Percentiles rank a stretch among this genome's conserved stretches.
phyloP scores from a whole-genome alignment of 305 asterid species.

The Plantago coronopus region DNA sequence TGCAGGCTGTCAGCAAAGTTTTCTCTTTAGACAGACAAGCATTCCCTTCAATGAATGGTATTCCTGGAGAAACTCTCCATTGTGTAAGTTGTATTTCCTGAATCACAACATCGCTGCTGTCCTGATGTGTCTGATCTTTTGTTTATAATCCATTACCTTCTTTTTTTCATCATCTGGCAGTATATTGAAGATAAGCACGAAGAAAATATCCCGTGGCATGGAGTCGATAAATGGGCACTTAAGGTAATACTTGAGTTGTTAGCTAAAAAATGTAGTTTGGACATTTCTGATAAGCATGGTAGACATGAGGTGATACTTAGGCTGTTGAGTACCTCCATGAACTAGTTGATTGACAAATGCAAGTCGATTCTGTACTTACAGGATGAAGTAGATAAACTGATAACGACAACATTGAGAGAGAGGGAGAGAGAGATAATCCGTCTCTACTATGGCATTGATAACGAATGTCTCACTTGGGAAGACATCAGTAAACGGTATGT shows the following conservation, averaged over 20 bases:
- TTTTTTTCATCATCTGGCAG: constrained; percentile 36
- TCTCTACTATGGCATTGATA: constrained; percentile 79
- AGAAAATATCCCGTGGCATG: constrained; percentile 89
- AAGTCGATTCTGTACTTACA: constrained; percentile 27
- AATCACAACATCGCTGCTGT: constrained; percentile 9
- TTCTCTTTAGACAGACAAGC: constrained; percentile 90
- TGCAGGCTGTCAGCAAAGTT: constrained; percentile 82
- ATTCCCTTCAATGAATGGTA: constrained; percentile 81
- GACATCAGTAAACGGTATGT: constrained; percentile 82
- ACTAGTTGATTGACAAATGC: not conserved
- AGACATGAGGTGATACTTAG: no score
- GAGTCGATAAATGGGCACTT: constrained; percentile 72
- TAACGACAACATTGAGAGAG: constrained; percentile 51
- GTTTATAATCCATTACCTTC: constrained; percentile 6
- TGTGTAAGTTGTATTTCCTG: constrained; percentile 50
- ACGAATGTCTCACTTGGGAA: constrained; percentile 97
- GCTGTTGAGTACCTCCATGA: no score
- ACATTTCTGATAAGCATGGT: no score
- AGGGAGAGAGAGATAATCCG: constrained; percentile 84
- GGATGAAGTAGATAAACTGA: constrained; percentile 86
- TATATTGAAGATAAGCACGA: constrained; percentile 68
- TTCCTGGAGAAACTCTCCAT: constrained; percentile 85
- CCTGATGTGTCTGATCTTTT: not conserved
- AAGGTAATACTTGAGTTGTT: constrained; percentile 49
- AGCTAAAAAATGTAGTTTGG: not conserved